Base-by-base conservation (phyloP, 2,329 filamentous ascomycete species). In the Zymoseptoria brevis region DNA sequence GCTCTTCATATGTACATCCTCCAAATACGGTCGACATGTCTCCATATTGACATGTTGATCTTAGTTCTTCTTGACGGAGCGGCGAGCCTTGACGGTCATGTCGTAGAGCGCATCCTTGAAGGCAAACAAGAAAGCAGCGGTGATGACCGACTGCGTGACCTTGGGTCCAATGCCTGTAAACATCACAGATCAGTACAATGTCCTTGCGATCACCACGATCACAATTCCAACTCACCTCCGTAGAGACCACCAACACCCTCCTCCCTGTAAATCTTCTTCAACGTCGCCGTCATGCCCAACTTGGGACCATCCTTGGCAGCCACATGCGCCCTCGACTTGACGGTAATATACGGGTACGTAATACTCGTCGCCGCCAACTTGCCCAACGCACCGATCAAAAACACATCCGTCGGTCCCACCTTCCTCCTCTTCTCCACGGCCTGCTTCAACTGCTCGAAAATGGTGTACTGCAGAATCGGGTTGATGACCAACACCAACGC, bases 361-460 rank as follows among this genome's bases (percentile, higher is more conserved):
- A 97, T 89, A 62, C 82, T 86, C 2, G 94, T 99, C 22, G 94
- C 94, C 62, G 96, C 86, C 64, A 99, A 81, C 82, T 99, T 99
- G 75, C 94, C 92, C 30, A 97, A 73, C 1, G 94, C 94, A 63
- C 94, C 94, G 2, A 99, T 81, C 71, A 94, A 84, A 75, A 99
- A 99, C 54, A 90, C 91, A 66, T 96, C 84, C 57, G 85, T 87
- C 1, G 93, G 90, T 0, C 90, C 96, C 59, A 97, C 83, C 67
- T 87, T 85, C 55, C 81, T 79, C 73, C 82, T 81, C 74, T 83
- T 88, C 83, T 96, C 93, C 58, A 96, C 77, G 24, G 82, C 70
- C 74, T 97, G 96, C 84, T 96, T 97, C 79, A 97, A 80, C 80
- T 99, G 93, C 81, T 99, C 94, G 70, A 97, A 99, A 58, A 99